Evolutionary conservation across 768 basidiomycete genomes (phyloP), one percentile per base, ranked within the genome.

Genomic region (Boletus patriciae): DNA sequence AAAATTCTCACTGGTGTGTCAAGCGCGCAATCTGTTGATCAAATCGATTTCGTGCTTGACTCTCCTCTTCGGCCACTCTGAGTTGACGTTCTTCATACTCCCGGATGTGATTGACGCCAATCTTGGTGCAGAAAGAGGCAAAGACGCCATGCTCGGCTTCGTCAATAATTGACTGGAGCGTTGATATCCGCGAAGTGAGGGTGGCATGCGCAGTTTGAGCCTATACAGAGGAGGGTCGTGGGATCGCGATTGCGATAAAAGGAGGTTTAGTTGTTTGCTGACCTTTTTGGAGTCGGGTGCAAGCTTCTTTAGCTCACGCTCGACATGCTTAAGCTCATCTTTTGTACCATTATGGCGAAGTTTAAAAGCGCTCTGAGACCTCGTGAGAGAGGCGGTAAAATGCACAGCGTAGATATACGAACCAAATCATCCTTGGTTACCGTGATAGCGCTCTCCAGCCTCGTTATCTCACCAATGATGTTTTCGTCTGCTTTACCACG

Each of bases 71-170:
- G 0, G 91, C 92, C 23, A 91, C 83, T 70, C 88, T 90, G 31
- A 98, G 77, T 66, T 96, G 93, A 21, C 89, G 84, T 67, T 93
- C 90, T 72, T 98, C 96, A 68, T 95, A 99, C 63, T 95, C 92
- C 27, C 95, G 84, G 60, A 99, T 93, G 72, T 86, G 86, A 16
- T 74, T 70, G 8, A 97, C 87, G 11, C 84, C 81, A 61, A 98
- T 94, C 62, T 84, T 81, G 37, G 73, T 69, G 68, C 95, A 98
- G 75, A 99, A 98, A 4, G 74, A 70, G 1, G 72, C 76, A 66
- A 95, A 98, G 13, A 95, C 74, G 3, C 76, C 76, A 65, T 93
- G 91, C 67, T 98, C 97, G 0, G 90, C 93, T 8, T 75, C 77
- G 61, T 94, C 80, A 64, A 98, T 78, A 5, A 79, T 78, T 4